Percentiles rank a stretch among this genome's conserved stretches.
Evolutionary conservation across 2,329 filamentous ascomycete genomes (phyloP).

Genomic region (Setomelanomma holmii): DNA sequence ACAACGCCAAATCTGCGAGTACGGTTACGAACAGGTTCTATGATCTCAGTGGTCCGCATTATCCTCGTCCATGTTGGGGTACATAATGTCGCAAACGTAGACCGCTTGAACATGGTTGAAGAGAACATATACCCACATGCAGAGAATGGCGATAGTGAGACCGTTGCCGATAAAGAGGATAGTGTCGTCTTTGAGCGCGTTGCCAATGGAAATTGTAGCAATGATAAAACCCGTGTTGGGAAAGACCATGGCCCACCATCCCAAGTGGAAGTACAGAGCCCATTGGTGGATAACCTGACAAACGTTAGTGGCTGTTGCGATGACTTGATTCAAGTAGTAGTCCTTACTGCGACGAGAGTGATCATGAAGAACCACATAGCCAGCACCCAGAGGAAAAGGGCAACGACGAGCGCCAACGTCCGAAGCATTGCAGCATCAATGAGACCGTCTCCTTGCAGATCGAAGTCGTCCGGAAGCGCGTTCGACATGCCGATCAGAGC

Average conservation of each 20-base stretch:
- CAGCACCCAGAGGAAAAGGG: slow-evolving; percentile 70
- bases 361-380: slow-evolving; percentile 63
- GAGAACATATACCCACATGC: slow-evolving; percentile 63
- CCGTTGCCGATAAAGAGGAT: slow-evolving; percentile 52
- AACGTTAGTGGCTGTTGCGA: slow-evolving; percentile 28
- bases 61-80: slow-evolving; percentile 66
- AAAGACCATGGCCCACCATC: slow-evolving; percentile 67
- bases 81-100: slow-evolving; percentile 61
- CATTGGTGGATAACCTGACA: slow-evolving; percentile 40
- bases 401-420: slow-evolving; percentile 56
- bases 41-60: slow-evolving; percentile 44
- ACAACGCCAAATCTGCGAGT: background rate
- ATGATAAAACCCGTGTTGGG: slow-evolving; percentile 53
- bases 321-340: slow-evolving; percentile 24
- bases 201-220: slow-evolving; percentile 52
- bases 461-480: slow-evolving; percentile 56
- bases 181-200: slow-evolving; percentile 42
- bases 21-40: background rate
- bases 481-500: slow-evolving; percentile 73
- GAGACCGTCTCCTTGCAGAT: slow-evolving; percentile 55
- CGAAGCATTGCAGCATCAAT: slow-evolving; percentile 54
- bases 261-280: slow-evolving; percentile 63
- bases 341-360: slow-evolving; percentile 48
- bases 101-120: slow-evolving; percentile 61
- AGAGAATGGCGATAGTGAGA: slow-evolving; percentile 60